Percentiles rank a stretch among this genome's conserved stretches.
These are phyloP conservation scores for Psilocybe tampanensis DNA, from an alignment of 768 basidiomycete genomes.

Conservation along the genomic window DNA sequence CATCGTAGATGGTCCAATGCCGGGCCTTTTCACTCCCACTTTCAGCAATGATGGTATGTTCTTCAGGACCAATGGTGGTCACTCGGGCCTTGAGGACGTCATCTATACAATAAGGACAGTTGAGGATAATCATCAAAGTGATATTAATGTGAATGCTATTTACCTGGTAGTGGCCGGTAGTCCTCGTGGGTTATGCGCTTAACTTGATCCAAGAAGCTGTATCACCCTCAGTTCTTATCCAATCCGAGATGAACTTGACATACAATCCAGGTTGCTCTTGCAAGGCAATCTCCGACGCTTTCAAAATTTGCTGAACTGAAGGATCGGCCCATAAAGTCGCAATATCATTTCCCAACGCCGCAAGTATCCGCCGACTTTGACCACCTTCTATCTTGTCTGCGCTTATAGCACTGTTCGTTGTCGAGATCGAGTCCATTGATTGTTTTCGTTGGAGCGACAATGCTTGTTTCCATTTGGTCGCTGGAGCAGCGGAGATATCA, in stretches of 20 bases:
- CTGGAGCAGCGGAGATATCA: slow-evolving; percentile 50
- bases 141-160: slow-evolving; percentile 15
- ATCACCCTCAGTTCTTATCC: background rate
- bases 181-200: slow-evolving; percentile 48
- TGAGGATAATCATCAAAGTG: background rate
- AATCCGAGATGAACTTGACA: slow-evolving; percentile 26
- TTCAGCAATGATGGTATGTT: slow-evolving; percentile 59
- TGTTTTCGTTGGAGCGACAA: slow-evolving; percentile 34
- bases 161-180: slow-evolving; percentile 57
- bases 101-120: slow-evolving; percentile 30
- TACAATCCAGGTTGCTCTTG: slow-evolving; percentile 67
- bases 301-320: slow-evolving; percentile 44
- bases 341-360: slow-evolving; percentile 58
- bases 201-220: slow-evolving; percentile 62
- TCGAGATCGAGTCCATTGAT: slow-evolving; percentile 21
- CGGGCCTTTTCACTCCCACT: slow-evolving; percentile 33
- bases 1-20: slow-evolving; percentile 68
- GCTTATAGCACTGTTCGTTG: slow-evolving; percentile 3
- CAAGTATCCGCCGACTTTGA: slow-evolving; percentile 48
- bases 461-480: slow-evolving; percentile 51
- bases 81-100: slow-evolving; percentile 69
- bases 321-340: slow-evolving; percentile 52
- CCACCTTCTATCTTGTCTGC: slow-evolving; percentile 35
- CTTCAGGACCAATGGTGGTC: slow-evolving; percentile 65
- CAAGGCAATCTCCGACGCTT: slow-evolving; percentile 44